Evolutionary conservation across 75 land plant species (phyloP).

Genomic region (Gnetum montanum): DNA sequence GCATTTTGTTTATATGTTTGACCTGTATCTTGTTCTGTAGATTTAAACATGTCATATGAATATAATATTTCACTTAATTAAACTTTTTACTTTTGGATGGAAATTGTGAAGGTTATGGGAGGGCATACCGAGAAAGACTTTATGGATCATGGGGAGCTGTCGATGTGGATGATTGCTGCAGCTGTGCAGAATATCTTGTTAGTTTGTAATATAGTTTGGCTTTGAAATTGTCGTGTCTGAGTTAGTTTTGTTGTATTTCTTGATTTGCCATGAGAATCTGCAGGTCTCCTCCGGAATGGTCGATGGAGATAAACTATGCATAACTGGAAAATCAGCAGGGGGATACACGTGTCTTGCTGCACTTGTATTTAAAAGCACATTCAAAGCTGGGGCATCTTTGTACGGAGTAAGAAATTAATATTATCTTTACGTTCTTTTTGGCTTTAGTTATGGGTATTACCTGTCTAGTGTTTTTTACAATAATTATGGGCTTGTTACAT

Average conservation of each 20-base stretch:
- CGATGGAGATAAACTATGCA: conserved; percentile 71
- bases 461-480: too few relatives aligned
- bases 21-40: too few relatives aligned
- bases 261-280: neutral
- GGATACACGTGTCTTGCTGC: conserved; percentile 93
- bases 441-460: too few relatives aligned
- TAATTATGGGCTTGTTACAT: too few relatives aligned
- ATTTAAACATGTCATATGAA: neutral
- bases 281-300: conserved; percentile 69
- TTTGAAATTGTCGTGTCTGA: neutral
- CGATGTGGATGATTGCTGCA: conserved; percentile 92
- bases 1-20: too few relatives aligned
- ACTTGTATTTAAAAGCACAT: conserved; percentile 79
- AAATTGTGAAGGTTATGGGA: conserved; percentile 75
- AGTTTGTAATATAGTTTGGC: neutral
- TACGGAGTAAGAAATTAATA: conserved; percentile 97
- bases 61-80: neutral
- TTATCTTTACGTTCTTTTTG: conserved; percentile 4
- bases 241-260: neutral
- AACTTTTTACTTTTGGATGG: neutral
- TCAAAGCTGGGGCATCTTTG: conserved; percentile 89
- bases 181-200: conserved; percentile 93
- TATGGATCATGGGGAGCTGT: conserved; percentile 87
- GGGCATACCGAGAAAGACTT: conserved; percentile 85
- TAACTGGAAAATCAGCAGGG: conserved; percentile 91